Evolutionary conservation across 2,329 filamentous ascomycete genomes (phyloP).

Genomic region (Chalaropsis ovoidea): DNA sequence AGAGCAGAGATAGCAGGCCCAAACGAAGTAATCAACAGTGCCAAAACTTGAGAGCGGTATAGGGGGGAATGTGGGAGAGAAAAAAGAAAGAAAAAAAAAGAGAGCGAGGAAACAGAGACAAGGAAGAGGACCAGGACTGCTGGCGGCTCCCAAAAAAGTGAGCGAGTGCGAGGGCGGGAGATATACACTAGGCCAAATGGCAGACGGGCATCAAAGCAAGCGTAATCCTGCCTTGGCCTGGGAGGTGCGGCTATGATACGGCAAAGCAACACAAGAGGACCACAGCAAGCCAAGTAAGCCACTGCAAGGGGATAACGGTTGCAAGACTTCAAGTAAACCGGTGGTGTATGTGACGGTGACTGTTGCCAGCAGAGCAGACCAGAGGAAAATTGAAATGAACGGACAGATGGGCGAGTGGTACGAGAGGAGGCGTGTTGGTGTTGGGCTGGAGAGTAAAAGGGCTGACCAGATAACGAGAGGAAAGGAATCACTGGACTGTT

Average conservation of each 20-base stretch:
- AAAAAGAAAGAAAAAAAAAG: conserved; percentile 11
- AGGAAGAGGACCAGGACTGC: conserved; percentile 4
- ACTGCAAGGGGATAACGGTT: conserved; percentile 5
- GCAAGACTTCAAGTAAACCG: neutral
- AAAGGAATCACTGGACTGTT: neutral
- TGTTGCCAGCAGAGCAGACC: neutral
- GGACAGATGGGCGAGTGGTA: neutral
- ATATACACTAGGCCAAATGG: conserved; percentile 17
- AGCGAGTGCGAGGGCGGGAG: conserved; percentile 10
- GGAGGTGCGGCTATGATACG: neutral
- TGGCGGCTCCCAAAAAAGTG: conserved; percentile 16
- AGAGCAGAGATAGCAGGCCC: neutral
- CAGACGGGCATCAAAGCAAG: conserved; percentile 14
- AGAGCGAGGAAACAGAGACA: conserved; percentile 6
- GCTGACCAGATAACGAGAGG: neutral
- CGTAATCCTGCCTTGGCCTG: conserved; percentile 6
- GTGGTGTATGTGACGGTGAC: neutral
- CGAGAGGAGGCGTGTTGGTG: neutral
- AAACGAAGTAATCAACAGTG: neutral
- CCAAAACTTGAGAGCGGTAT: neutral
- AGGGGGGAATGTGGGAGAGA: conserved; percentile 12
- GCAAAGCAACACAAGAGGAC: neutral
- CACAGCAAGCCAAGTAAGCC: neutral
- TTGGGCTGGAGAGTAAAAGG: neutral
- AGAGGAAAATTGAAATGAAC: conserved; percentile 1